Evolutionary conservation across 306 rosid species (phyloP), one percentile per base, ranked within the genome.

Genomic region (Lupinus albus): DNA sequence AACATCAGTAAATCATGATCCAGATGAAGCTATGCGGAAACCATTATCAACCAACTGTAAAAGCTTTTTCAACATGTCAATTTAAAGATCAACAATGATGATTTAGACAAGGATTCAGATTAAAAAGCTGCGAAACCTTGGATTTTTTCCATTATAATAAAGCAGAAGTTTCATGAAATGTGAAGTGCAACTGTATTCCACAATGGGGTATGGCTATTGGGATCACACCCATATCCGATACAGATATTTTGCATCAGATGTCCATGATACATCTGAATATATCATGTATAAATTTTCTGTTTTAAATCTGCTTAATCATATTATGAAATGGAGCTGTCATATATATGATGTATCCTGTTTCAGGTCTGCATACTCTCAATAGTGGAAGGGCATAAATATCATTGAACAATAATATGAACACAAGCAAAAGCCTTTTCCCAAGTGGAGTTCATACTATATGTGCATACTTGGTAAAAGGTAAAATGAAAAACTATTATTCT

Each of bases 401-500:
- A 42, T 4, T 4, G 47, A 42, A 42, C 12, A 42, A 42, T 42
- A 42, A 11, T 11, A 42, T 9, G 9, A 36, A 36, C 9, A 38
- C 8, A 10, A 38, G 9, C 44, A 38, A 8, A 38, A 38, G 44
- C 11, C 12, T 38, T 38, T 38, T 38, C 44, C 11, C 44, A 39
- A 7, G 30, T 25, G 30, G 30, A 25, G 30, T 25, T 25, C 30
- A 25, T 25, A 3, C 30, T 25, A 63, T 11, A 74, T 1, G 14
- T 44, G 38, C 54, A 49, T 20, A 11, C 18, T 69, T 21, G 49
- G n/a, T n/a, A 41, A 13, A 20, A 47, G 56, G 70, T 70, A 57
- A 61, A 28, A 68, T 3, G 13, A 6, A 62, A 35, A 55, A 54
- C 32, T 38, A 55, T 6, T 33, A 70, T 57, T 50, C 47, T 6